These are phyloP conservation scores for Alternaria arborescens DNA, from an alignment of 2,329 filamentous ascomycete genomes.

Conservation along the genomic window DNA sequence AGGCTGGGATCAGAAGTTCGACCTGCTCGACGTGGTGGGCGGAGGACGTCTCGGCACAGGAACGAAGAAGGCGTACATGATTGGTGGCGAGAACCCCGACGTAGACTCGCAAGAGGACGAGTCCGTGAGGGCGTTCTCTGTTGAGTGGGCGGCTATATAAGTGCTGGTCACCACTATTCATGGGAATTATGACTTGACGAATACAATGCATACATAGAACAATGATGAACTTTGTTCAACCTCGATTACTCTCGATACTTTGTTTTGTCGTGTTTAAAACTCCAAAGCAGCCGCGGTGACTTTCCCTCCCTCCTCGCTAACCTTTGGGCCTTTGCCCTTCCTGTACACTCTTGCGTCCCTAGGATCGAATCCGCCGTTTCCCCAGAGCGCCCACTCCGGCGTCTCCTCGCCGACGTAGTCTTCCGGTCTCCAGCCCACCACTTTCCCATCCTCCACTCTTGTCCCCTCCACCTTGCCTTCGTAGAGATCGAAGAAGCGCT, in stretches of 20 bases:
- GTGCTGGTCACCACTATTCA: background rate
- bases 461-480: constrained; percentile 62
- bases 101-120: constrained; percentile 44
- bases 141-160: constrained; percentile 94
- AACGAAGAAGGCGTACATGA: constrained; percentile 93
- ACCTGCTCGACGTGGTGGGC: constrained; percentile 83
- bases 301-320: constrained; percentile 22
- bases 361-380: constrained; percentile 92
- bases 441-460: constrained; percentile 54
- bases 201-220: constrained; percentile 14
- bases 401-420: constrained; percentile 89
- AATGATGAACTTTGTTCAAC: constrained; percentile 5
- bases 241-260: background rate
- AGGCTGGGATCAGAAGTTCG: constrained; percentile 87
- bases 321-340: constrained; percentile 72
- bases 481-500: constrained; percentile 83
- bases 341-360: constrained; percentile 85
- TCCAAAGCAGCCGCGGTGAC: constrained; percentile 14
- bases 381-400: constrained; percentile 94
- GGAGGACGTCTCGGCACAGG: constrained; percentile 89
- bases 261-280: constrained; percentile 9
- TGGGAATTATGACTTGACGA: constrained; percentile 13
- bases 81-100: constrained; percentile 69
- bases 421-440: constrained; percentile 78
- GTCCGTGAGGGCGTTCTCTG: constrained; percentile 75